Percentiles rank a stretch among this genome's conserved stretches.
Evolutionary conservation across 192 early-diverging fungal genomes (phyloP).

Genomic region (Coemansia erecta): DNA sequence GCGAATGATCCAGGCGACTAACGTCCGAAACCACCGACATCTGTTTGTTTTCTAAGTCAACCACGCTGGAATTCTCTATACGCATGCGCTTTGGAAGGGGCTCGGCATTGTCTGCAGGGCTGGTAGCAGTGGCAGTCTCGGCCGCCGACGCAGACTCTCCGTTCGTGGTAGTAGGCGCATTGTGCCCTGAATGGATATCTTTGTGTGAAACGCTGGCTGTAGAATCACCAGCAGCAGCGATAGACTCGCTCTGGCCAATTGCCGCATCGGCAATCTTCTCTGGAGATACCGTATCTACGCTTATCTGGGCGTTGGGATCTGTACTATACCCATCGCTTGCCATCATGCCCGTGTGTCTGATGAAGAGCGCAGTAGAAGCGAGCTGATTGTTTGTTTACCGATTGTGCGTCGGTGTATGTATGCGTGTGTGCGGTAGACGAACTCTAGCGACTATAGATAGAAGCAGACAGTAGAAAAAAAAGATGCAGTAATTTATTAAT

Average conservation of each 20-base stretch:
- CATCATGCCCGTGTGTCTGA: constrained; percentile 17
- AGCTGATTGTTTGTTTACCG: no score
- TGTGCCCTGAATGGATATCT: not conserved
- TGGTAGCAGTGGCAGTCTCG: not conserved
- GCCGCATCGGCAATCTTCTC: constrained; percentile 31
- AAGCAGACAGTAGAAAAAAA: not conserved
- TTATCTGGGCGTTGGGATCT: constrained; percentile 13
- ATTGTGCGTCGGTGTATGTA: no score
- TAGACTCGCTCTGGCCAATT: not conserved
- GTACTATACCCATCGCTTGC: constrained; percentile 27
- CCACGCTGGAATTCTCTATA: constrained; percentile 2
- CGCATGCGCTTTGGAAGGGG: constrained; percentile 40
- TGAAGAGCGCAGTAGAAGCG: not conserved
- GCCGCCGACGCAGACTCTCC: not conserved
- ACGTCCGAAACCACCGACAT: not conserved
- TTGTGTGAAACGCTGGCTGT: no score
- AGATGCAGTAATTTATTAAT: not conserved
- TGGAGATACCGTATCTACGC: constrained; percentile 30
- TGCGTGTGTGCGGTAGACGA: no score
- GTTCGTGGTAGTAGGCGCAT: not conserved
- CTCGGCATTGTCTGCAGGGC: constrained; percentile 4
- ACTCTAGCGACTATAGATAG: not conserved
- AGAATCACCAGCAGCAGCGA: no score
- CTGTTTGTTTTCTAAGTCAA: not conserved
- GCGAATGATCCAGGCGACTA: not conserved